phyloP scores from a whole-genome alignment of 2,329 filamentous ascomycete species.

The Penicillium sp. region DNA sequence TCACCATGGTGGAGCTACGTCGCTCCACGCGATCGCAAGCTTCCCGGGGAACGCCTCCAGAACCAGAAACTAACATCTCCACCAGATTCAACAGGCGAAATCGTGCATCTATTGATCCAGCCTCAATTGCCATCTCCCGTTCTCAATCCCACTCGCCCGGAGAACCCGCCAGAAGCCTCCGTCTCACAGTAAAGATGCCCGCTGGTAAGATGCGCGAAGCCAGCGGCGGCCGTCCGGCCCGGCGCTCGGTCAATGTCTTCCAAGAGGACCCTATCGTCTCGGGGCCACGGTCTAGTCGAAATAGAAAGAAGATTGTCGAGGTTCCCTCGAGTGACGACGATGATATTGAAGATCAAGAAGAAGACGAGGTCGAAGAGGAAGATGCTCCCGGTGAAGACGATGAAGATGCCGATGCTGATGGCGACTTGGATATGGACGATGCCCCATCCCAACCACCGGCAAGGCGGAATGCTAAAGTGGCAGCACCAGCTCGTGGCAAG shows the following conservation, averaged over 20 bases:
- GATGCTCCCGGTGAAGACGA: constrained; percentile 39
- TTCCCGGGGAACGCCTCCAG: constrained; percentile 26
- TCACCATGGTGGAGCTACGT: constrained; percentile 35
- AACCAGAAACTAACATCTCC: constrained; percentile 34
- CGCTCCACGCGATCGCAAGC: constrained; percentile 40
- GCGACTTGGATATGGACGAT: constrained; percentile 48
- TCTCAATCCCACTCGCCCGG: constrained; percentile 34
- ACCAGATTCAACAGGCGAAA: constrained; percentile 39
- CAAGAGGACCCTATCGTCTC: constrained; percentile 47
- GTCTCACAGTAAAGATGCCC: constrained; percentile 50
- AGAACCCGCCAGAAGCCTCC: constrained; percentile 42
- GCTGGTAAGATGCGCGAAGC: constrained; percentile 51
- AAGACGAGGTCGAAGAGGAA: constrained; percentile 41
- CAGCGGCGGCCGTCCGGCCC: constrained; percentile 33
- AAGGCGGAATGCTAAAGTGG: constrained; percentile 39
- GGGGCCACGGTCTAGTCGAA: constrained; percentile 47
- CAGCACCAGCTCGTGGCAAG: constrained; percentile 34
- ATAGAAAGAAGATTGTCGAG: constrained; percentile 46
- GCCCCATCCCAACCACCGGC: constrained; percentile 38
- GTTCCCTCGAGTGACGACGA: constrained; percentile 47
- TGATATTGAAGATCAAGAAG: constrained; percentile 47
- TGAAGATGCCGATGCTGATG: constrained; percentile 37
- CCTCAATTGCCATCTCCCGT: constrained; percentile 39
- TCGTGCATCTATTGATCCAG: constrained; percentile 27
- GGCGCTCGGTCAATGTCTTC: constrained; percentile 44